phyloP scores from a whole-genome alignment of 2,329 filamentous ascomycete genomes.

The Botrytis pseudocinerea region DNA sequence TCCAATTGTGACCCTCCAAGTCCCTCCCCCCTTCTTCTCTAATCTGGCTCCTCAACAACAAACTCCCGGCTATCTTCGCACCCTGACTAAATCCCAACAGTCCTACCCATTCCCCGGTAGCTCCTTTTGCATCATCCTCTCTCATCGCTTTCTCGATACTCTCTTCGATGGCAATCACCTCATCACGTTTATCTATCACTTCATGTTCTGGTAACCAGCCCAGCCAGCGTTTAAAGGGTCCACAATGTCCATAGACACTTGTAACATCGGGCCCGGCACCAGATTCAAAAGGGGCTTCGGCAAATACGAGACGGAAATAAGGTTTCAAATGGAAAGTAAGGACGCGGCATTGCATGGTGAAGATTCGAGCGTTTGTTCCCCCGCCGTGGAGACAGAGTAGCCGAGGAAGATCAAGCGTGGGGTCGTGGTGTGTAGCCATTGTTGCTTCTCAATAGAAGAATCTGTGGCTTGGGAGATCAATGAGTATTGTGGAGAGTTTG shows the following conservation, averaged over 20 bases:
- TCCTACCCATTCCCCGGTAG: conserved; percentile 56
- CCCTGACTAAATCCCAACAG: conserved; percentile 69
- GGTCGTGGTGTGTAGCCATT: conserved; percentile 12
- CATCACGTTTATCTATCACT: conserved; percentile 45
- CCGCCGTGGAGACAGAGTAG: conserved; percentile 82
- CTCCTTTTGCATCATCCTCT: conserved; percentile 51
- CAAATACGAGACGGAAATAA: conserved; percentile 70
- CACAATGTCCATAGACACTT: conserved; percentile 63
- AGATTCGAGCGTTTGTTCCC: conserved; percentile 70
- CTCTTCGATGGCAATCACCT: conserved; percentile 46
- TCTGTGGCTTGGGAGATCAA: not conserved
- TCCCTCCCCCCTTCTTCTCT: conserved; percentile 18
- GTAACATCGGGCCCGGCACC: conserved; percentile 61
- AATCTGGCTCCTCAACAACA: conserved; percentile 61
- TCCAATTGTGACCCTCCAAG: conserved; percentile 43
- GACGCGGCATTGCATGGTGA: conserved; percentile 65
- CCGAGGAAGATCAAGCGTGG: conserved; percentile 50
- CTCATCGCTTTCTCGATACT: conserved; percentile 51
- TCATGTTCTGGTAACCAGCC: conserved; percentile 62
- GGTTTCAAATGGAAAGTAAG: conserved; percentile 14
- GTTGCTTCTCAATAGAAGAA: not conserved
- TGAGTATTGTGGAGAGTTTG: not conserved
- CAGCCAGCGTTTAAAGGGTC: conserved; percentile 65
- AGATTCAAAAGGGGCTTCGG: conserved; percentile 67
- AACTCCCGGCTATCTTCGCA: conserved; percentile 59